These are phyloP conservation scores for Phoma sp. DNA, from an alignment of 2,329 filamentous ascomycete species.

Conservation along the genomic window DNA sequence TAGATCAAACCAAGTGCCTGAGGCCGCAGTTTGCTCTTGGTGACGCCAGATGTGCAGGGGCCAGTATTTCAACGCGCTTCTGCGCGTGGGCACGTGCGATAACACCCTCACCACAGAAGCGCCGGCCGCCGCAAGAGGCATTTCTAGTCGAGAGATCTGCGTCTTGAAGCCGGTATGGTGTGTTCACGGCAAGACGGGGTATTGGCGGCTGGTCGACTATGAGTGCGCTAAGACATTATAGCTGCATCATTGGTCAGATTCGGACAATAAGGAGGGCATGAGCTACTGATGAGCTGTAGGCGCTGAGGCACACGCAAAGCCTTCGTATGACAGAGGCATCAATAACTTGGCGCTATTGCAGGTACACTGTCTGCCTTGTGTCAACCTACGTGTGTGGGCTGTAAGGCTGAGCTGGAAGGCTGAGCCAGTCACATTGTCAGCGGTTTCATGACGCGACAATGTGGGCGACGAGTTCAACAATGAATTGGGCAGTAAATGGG, in stretches of 20 bases:
- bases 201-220: not conserved
- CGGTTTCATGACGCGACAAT: no score
- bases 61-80: conserved; percentile 5
- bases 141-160: not conserved
- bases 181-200: not conserved
- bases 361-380: no score
- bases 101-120: not conserved
- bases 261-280: not conserved
- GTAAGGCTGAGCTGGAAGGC: no score
- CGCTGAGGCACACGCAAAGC: conserved; percentile 1
- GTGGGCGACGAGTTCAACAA: no score
- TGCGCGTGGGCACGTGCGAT: conserved; percentile 11
- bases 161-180: not conserved
- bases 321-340: not conserved
- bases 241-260: not conserved
- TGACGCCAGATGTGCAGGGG: conserved; percentile 7
- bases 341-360: not conserved
- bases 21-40: conserved; percentile 23
- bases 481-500: not conserved
- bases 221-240: not conserved
- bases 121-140: not conserved
- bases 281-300: not conserved
- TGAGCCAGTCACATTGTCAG: no score
- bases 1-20: conserved; percentile 31
- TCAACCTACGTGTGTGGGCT: no score